Evolutionary conservation across 352 stramenopile genomes (phyloP), one percentile per base, ranked within the genome.

Genomic region (Globisporangium nodosum): DNA sequence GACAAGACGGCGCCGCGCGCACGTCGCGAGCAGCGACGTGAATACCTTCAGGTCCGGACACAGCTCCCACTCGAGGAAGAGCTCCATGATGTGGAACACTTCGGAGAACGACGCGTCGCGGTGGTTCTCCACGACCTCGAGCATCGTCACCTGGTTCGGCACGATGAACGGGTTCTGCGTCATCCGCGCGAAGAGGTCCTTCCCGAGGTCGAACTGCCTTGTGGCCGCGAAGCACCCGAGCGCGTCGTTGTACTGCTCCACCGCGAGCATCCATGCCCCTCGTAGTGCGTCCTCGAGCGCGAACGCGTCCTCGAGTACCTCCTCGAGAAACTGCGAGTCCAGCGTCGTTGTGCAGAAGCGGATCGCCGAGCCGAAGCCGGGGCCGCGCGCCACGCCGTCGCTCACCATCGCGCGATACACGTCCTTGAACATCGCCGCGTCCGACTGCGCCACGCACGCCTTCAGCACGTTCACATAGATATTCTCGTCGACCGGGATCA

Each of bases 401-500:
- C 57, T 46, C 30, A 61, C 71, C 81, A 92, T 90, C 18, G 49
- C 59, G 3, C 68, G 61, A 51, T 88, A 92, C 18, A 76, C 70
- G 33, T 88, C 63, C 30, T 71, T 73, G 21, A 90, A 79, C n/a
- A 71, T 56, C 15, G 52, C 53, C 1, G 59, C 58, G 56, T 92
- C 71, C 1, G 70, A 63, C 8, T 71, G 47, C 15, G 61, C 67
- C 13, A 61, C 60, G 35, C 70, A 78, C 15, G 80, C 74, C 59
- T 86, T 87, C 58, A 92, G 69, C 18, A 85, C 65, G 58, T 90
- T 92, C 30, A 92, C 78, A 61, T 81, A 87, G 15, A 92, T 84
- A 54, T 90, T 92, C 58, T 92, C 83, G 60, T 92, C 83, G n/a
- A 58, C 65, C 8, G 51, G 67, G 9, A 56, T 54, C 20, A 61